A percentile compares a stretch with the other conserved stretches of the same genome.
Conservation (phyloP, 495 filamentous ascomycete species). For the Amphirosellinia nigrospora region DNA sequence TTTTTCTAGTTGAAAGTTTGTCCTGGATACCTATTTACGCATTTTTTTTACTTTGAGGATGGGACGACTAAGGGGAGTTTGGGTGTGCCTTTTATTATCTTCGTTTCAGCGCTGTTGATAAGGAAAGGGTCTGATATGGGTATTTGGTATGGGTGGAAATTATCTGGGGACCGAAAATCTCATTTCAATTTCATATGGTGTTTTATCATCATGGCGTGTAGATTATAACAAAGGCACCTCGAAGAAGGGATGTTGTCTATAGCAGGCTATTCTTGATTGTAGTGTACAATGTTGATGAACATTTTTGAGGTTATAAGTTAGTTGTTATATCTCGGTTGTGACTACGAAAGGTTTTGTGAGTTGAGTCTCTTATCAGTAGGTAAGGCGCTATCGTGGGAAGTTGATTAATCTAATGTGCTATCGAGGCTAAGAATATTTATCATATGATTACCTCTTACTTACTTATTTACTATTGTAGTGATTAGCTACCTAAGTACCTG, state of each 20-base stretch:
- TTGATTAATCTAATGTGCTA: no score
- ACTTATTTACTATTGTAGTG: no score
- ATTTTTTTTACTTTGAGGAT: neutral
- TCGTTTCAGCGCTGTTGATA: neutral
- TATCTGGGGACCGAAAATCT: neutral
- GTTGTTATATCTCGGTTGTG: neutral
- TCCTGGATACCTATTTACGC: conserved; percentile 12
- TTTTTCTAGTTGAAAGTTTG: neutral
- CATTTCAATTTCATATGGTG: neutral
- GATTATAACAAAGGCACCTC: neutral
- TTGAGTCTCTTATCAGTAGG: neutral
- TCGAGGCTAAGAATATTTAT: no score
- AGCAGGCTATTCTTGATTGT: neutral
- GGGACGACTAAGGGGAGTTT: neutral
- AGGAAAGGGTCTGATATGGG: neutral
- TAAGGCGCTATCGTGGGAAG: no score
- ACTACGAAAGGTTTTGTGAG: neutral
- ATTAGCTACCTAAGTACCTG: no score
- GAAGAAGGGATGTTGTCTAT: neutral
- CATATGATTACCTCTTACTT: no score
- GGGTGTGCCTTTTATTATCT: neutral
- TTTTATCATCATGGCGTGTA: neutral
- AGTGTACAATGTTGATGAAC: neutral
- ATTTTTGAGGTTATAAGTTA: no score
- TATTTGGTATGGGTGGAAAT: neutral